Evolutionary conservation across 2,329 filamentous ascomycete genomes (phyloP), one percentile per base, ranked within the genome.

Genomic region (Diplodia sapinea): DNA sequence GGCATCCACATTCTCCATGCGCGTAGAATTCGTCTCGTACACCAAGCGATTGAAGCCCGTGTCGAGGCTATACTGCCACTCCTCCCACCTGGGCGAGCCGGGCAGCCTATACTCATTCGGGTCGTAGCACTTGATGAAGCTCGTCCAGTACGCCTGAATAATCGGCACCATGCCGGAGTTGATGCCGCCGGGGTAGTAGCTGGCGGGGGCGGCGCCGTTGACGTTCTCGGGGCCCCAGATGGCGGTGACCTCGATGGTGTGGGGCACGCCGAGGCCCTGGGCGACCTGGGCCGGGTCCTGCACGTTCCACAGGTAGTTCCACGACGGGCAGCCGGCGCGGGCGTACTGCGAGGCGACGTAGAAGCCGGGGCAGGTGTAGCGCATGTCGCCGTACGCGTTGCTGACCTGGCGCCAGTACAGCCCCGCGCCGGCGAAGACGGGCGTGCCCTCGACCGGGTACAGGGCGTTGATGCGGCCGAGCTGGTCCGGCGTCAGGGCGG

Each of bases 71-170:
- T 69, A 75, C 57, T 71, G 73, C 74, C 82, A 88, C 4, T 76
- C 74, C 69, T 79, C 76, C 88, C 88, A 90, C 66, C 77, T 76
- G 3, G 86, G 85, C 52, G 80, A 80, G 0, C 81, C 83, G 0
- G 70, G 47, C 52, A 77, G 70, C 9, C 86, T 82, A 66, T 82
- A 77, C 17, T 72, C 80, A 74, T 93, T 94, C 0, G 91, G 91
- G 75, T 94, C 82, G 47, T 87, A 83, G 0, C 82, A 82, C 31
- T 85, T 80, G 69, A 94, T 87, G 74, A 94, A 94, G 70, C 88
- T 91, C 1, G 88, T 86, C 89, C 90, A 93, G 76, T 93, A 94
- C 0, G 82, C 84, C 73, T 92, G 89, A 33, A 91, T 84, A 0
- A 90, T 78, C 0, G 85, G 82, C 1, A 90, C 82, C 6, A 90